Conservation (phyloP, 2,329 filamentous ascomycete species). For the Parasarocladium wereldwijsianum region DNA sequence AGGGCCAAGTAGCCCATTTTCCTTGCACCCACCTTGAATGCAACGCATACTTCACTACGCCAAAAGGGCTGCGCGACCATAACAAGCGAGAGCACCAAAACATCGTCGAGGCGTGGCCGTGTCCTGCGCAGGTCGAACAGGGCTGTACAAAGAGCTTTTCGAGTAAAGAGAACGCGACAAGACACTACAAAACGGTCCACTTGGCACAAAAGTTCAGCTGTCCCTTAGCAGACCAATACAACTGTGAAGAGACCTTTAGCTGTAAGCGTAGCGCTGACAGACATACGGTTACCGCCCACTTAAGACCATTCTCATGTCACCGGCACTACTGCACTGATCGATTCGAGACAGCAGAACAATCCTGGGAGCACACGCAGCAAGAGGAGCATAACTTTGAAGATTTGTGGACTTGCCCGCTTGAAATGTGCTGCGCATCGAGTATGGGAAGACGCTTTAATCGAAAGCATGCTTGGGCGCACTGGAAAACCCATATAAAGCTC, state of each 20-base stretch:
- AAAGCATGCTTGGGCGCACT: conserved; percentile 1
- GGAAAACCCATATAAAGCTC: conserved; percentile 1
- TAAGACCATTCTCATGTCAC: conserved; percentile 1
- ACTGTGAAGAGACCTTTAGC: not conserved
- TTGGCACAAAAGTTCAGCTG: not conserved
- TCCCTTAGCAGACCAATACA: conserved; percentile 1
- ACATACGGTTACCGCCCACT: not conserved
- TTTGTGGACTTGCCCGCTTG: conserved; percentile 1
- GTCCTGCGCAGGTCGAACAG: not conserved
- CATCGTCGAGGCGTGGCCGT: conserved; percentile 1
- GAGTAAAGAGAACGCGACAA: conserved; percentile 1
- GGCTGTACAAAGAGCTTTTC: conserved; percentile 1
- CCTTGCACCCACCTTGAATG: not conserved
- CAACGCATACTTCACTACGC: conserved; percentile 1
- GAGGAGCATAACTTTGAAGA: conserved; percentile 1
- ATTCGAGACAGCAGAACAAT: conserved; percentile 2
- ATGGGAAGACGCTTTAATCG: conserved; percentile 1
- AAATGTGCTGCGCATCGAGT: not conserved
- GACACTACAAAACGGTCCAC: conserved; percentile 1
- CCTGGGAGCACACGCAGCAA: too few species aligned
- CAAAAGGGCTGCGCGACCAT: conserved; percentile 1
- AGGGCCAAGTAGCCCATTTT: conserved; percentile 1
- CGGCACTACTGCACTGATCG: conserved; percentile 1
- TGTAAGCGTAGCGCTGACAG: conserved; percentile 1
- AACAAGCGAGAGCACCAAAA: conserved; percentile 1